Conservation (phyloP, 2,329 filamentous ascomycete species). For the Arachnomyces sp. region DNA sequence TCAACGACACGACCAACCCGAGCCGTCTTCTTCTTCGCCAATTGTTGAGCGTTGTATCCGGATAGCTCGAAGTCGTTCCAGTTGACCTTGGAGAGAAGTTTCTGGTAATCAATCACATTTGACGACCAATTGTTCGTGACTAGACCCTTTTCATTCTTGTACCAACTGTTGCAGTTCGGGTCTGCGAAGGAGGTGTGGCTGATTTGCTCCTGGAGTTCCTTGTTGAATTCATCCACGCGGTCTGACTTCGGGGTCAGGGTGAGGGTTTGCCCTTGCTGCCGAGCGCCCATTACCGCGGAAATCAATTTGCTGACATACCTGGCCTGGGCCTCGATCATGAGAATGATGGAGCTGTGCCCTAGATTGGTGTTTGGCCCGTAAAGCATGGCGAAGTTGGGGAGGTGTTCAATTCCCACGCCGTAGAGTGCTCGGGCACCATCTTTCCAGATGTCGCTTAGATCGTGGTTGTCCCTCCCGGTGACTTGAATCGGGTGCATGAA, state of each 20-base stretch:
- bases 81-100: slow-evolving; percentile 23
- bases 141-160: slow-evolving; percentile 45
- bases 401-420: slow-evolving; percentile 43
- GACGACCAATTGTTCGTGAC: slow-evolving; percentile 52
- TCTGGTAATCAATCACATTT: slow-evolving; percentile 50
- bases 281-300: slow-evolving; percentile 39
- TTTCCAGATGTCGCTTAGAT: slow-evolving; percentile 46
- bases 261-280: slow-evolving; percentile 32
- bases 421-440: slow-evolving; percentile 44
- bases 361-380: slow-evolving; percentile 52
- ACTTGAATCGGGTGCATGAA: slow-evolving; percentile 52
- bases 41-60: slow-evolving; percentile 13
- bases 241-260: slow-evolving; percentile 37
- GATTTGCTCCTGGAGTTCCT: slow-evolving; percentile 38
- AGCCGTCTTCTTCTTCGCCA: slow-evolving; percentile 7
- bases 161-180: slow-evolving; percentile 48
- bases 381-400: slow-evolving; percentile 51
- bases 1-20: slow-evolving; percentile 25
- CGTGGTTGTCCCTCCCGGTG: slow-evolving; percentile 35
- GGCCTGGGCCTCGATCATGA: slow-evolving; percentile 54
- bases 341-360: slow-evolving; percentile 50
- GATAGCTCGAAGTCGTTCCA: slow-evolving; percentile 21
- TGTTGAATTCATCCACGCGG: slow-evolving; percentile 38
- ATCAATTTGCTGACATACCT: slow-evolving; percentile 48
- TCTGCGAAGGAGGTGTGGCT: slow-evolving; percentile 44